Conservation (phyloP, 257 asterid genomes). For the Rauvolfia tetraphylla region DNA sequence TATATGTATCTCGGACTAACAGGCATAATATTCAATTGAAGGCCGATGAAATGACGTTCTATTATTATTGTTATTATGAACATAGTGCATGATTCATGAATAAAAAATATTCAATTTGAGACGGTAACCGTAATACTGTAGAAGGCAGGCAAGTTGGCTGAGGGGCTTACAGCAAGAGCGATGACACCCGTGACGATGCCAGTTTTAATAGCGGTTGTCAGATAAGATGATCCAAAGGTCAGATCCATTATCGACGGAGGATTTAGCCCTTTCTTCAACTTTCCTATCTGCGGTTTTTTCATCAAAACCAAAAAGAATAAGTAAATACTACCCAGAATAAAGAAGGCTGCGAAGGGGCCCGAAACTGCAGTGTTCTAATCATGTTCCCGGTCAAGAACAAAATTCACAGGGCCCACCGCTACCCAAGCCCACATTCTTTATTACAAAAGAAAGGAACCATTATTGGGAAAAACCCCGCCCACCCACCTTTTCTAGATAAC, state of each 20-base stretch:
- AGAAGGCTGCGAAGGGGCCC: background rate
- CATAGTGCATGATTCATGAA: too few relatives aligned
- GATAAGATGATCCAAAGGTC: constrained; percentile 61
- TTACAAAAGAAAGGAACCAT: background rate
- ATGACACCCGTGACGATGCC: constrained; percentile 89
- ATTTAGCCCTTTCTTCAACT: constrained; percentile 86
- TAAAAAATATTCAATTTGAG: too few relatives aligned
- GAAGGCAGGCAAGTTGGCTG: too few relatives aligned
- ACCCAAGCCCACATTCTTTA: background rate
- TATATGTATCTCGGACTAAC: too few relatives aligned
- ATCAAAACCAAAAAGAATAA: constrained; percentile 1
- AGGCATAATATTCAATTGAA: too few relatives aligned
- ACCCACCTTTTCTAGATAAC: background rate
- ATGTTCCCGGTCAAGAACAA: background rate
- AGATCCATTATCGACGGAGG: constrained; percentile 81
- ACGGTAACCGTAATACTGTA: too few relatives aligned
- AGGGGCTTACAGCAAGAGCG: constrained; percentile 72
- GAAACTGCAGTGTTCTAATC: too few relatives aligned
- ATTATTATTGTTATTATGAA: too few relatives aligned
- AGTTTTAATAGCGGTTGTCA: constrained; percentile 61
- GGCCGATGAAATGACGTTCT: too few relatives aligned
- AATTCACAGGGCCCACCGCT: background rate
- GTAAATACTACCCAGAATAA: background rate
- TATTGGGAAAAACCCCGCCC: constrained; percentile 4
- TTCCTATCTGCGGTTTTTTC: constrained; percentile 62